A percentile compares a stretch with the other conserved stretches of the same genome.
These are phyloP conservation scores for Parasitella parasitica DNA, from an alignment of 371 early-diverging fungal genomes.

Conservation along the genomic window DNA sequence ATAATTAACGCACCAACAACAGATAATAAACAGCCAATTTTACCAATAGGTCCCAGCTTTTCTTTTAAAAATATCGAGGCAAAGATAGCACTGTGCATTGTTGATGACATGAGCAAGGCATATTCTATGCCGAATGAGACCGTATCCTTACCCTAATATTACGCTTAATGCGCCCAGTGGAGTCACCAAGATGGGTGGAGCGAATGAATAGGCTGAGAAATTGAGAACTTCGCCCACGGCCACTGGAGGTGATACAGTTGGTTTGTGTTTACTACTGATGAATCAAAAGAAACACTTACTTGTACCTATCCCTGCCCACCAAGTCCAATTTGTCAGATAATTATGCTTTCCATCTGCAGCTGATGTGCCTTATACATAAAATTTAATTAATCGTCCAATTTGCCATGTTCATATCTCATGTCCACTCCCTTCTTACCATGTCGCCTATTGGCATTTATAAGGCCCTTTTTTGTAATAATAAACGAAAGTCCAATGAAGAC, in stretches of 20 bases:
- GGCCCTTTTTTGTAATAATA: slow-evolving; percentile 88
- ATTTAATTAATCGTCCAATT: slow-evolving; percentile 1
- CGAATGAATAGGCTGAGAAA: slow-evolving; percentile 92
- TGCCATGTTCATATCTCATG: not conserved
- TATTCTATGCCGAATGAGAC: not conserved
- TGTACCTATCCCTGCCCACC: slow-evolving; percentile 93
- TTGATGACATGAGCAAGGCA: not conserved
- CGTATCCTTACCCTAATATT: slow-evolving; percentile 65
- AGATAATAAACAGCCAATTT: slow-evolving; percentile 86
- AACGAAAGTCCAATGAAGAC: slow-evolving; percentile 81
- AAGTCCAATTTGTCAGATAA: slow-evolving; percentile 50
- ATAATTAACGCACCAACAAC: slow-evolving; percentile 87
- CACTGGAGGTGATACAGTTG: slow-evolving; percentile 57
- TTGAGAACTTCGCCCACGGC: slow-evolving; percentile 88
- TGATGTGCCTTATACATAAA: slow-evolving; percentile 34
- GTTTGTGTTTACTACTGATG: not conserved
- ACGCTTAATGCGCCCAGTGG: slow-evolving; percentile 90
- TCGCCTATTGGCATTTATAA: slow-evolving; percentile 61
- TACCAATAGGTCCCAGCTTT: slow-evolving; percentile 75
- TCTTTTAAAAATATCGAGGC: slow-evolving; percentile 67
- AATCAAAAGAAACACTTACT: slow-evolving; percentile 44
- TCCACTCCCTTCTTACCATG: slow-evolving; percentile 22
- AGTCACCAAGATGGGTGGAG: slow-evolving; percentile 91
- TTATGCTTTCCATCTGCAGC: slow-evolving; percentile 59
- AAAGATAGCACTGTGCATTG: slow-evolving; percentile 28